phyloP scores from a whole-genome alignment of 148 eudicot species.

The Dianthus caryophyllus region DNA sequence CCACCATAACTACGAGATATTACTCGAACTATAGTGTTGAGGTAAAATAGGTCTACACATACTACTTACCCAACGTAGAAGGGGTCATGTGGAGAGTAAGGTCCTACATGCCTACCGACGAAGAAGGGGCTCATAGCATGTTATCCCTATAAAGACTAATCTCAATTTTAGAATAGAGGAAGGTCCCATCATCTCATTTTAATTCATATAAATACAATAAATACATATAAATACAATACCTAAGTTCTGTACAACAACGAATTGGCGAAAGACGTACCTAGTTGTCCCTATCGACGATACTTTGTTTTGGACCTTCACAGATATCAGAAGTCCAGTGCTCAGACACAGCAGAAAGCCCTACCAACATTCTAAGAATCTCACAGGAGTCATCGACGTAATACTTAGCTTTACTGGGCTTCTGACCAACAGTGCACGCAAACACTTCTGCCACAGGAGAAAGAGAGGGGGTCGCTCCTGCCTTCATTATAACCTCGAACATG shows the following conservation, averaged over 20 bases:
- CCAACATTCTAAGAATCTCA: constrained; percentile 57
- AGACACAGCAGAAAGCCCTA: constrained; percentile 53
- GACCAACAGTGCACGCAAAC: constrained; percentile 73
- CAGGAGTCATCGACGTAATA: constrained; percentile 57
- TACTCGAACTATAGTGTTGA: no score
- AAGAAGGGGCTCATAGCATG: no score
- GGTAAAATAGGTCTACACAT: no score
- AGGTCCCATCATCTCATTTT: no score
- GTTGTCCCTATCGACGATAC: constrained; percentile 22
- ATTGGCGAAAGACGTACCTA: neutral
- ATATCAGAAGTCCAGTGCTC: constrained; percentile 33
- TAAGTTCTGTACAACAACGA: constrained; percentile 16
- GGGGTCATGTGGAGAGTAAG: no score
- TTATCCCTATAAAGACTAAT: no score
- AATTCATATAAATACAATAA: no score
- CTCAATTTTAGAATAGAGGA: no score
- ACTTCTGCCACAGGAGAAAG: constrained; percentile 64
- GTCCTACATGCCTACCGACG: no score
- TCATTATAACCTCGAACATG: constrained; percentile 70
- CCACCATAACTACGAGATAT: no score
- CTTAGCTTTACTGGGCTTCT: constrained; percentile 75
- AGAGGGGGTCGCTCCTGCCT: constrained; percentile 39
- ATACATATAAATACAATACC: neutral
- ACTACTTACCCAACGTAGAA: no score
- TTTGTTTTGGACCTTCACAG: constrained; percentile 12